Percentiles rank a stretch among this genome's conserved stretches.
These are phyloP conservation scores for Beauveria asiatica DNA, from an alignment of 2,329 filamentous ascomycete genomes.

Conservation along the genomic window DNA sequence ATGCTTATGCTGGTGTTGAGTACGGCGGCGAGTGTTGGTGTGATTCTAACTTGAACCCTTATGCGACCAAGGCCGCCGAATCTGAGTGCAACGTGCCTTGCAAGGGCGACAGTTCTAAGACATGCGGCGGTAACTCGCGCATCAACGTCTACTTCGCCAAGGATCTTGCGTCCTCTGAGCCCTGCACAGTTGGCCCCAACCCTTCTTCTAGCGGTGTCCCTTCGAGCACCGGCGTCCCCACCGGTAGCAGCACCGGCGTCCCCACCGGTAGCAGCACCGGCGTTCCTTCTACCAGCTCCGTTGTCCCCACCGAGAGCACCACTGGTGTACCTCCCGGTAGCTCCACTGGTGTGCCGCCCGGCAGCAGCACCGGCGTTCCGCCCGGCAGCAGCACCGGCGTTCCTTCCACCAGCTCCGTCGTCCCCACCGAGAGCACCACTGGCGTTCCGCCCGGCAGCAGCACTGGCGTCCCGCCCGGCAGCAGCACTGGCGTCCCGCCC, in stretches of 20 bases:
- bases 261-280: neutral
- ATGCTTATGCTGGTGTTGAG: conserved; percentile 40
- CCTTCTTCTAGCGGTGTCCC: neutral
- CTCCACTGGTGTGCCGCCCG: neutral
- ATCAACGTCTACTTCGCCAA: conserved; percentile 21
- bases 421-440: neutral
- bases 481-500: neutral
- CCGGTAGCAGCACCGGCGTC: neutral
- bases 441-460: no score
- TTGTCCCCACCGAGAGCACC: neutral
- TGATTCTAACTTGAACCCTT: conserved; percentile 43
- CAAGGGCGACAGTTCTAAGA: conserved; percentile 23
- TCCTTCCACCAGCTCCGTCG: no score
- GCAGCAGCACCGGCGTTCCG: no score
- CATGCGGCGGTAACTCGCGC: conserved; percentile 25
- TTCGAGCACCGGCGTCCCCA: neutral
- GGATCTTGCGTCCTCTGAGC: conserved; percentile 6
- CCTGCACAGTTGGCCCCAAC: conserved; percentile 1
- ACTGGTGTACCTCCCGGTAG: neutral
- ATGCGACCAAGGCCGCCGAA: conserved; percentile 27
- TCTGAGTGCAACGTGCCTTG: conserved; percentile 24
- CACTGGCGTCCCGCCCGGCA: no score
- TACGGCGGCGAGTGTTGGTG: conserved; percentile 41
- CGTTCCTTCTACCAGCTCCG: neutral
- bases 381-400: no score